These are phyloP conservation scores for Rauvolfia tetraphylla DNA, from an alignment of 257 asterid genomes.

Conservation along the genomic window DNA sequence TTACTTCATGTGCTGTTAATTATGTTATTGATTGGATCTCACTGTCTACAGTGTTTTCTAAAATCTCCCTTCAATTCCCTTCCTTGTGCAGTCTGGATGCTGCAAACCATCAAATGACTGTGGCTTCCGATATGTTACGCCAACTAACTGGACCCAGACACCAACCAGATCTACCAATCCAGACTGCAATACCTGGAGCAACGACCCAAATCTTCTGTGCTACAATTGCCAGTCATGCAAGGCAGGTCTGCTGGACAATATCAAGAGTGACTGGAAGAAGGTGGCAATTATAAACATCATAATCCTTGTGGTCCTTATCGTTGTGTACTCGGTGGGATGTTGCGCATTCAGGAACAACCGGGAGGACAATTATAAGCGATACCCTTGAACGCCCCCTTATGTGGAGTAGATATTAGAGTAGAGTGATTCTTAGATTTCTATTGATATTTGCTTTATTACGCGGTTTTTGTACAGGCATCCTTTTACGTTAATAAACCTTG, in stretches of 20 bases:
- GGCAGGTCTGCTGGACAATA: slow-evolving; percentile 83
- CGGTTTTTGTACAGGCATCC: too few relatives aligned
- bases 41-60: background rate
- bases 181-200: slow-evolving; percentile 65
- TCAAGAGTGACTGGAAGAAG: slow-evolving; percentile 79
- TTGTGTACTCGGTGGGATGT: slow-evolving; percentile 82
- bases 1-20: background rate
- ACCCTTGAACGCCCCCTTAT: slow-evolving; percentile 39
- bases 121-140: slow-evolving; percentile 57
- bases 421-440: too few relatives aligned
- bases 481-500: too few relatives aligned
- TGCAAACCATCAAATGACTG: slow-evolving; percentile 84
- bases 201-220: slow-evolving; percentile 51
- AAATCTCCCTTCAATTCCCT: background rate
- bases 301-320: slow-evolving; percentile 66
- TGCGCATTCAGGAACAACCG: slow-evolving; percentile 85
- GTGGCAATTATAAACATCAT: slow-evolving; percentile 67
- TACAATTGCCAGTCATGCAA: slow-evolving; percentile 75
- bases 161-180: slow-evolving; percentile 25
- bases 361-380: slow-evolving; percentile 77
- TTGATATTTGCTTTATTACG: too few relatives aligned
- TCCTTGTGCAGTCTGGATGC: slow-evolving; percentile 77
- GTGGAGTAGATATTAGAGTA: background rate
- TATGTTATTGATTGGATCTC: background rate
- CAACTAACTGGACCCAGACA: slow-evolving; percentile 69